These are phyloP conservation scores for Russula virescens DNA, from an alignment of 768 basidiomycete genomes.

Conservation along the genomic window DNA sequence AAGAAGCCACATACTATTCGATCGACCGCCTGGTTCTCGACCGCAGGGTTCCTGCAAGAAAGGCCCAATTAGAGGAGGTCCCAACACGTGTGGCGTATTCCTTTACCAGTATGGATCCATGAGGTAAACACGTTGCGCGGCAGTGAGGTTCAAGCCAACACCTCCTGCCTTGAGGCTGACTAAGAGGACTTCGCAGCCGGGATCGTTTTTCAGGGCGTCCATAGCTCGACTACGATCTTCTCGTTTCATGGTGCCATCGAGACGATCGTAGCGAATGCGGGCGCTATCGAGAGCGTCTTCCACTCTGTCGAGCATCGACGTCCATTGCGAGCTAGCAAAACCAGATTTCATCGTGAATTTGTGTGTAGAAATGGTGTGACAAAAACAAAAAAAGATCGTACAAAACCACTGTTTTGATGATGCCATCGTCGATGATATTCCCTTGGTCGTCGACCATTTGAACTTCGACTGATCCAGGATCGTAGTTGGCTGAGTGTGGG, in stretches of 20 bases:
- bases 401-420: conserved; percentile 94
- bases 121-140: conserved; percentile 88
- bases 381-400: conserved; percentile 40
- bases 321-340: conserved; percentile 79
- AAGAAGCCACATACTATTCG: conserved; percentile 65
- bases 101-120: conserved; percentile 94
- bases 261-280: conserved; percentile 80
- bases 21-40: conserved; percentile 97
- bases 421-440: conserved; percentile 58
- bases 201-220: conserved; percentile 88
- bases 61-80: background rate
- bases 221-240: conserved; percentile 89
- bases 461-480: conserved; percentile 64
- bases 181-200: conserved; percentile 85
- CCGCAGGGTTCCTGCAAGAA: conserved; percentile 78
- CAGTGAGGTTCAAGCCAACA: conserved; percentile 92
- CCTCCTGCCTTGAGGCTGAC: conserved; percentile 97
- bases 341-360: background rate
- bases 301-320: conserved; percentile 87
- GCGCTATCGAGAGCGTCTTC: conserved; percentile 83
- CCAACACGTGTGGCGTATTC: background rate
- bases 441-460: conserved; percentile 75
- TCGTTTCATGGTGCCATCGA: conserved; percentile 98
- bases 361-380: conserved; percentile 13
- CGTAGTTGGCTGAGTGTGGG: conserved; percentile 83